Evolutionary conservation across 305 asterid species (phyloP).

Genomic region (Plantago lanceolata): DNA sequence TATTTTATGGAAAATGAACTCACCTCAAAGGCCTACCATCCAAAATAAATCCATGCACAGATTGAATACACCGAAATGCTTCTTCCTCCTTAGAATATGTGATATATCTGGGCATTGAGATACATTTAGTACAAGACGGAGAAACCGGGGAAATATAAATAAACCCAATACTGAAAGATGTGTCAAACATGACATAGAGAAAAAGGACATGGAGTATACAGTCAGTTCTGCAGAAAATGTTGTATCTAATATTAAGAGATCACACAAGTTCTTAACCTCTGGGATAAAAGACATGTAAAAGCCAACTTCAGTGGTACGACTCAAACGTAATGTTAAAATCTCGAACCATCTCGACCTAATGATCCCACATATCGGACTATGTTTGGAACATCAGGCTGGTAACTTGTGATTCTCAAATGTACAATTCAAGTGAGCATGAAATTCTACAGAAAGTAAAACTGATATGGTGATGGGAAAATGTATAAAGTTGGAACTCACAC

Average conservation of each 20-base stretch:
- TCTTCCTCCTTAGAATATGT: constrained; percentile 89
- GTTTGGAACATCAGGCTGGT: background rate
- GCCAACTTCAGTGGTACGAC: too few species aligned
- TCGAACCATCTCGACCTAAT: background rate
- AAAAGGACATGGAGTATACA: constrained; percentile 1
- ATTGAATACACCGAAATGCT: constrained; percentile 91
- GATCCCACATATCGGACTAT: background rate
- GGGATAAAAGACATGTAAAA: background rate
- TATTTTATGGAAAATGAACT: constrained; percentile 24
- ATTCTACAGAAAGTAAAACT: constrained; percentile 6
- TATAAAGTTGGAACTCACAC: constrained; percentile 55
- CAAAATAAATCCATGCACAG: constrained; percentile 79
- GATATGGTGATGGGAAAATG: constrained; percentile 3
- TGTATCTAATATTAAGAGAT: background rate
- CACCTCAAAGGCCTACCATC: constrained; percentile 81
- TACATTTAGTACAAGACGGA: constrained; percentile 16
- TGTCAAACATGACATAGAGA: constrained; percentile 14
- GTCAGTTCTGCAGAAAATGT: background rate
- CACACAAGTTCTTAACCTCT: constrained; percentile 11
- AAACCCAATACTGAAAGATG: background rate
- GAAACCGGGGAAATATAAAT: constrained; percentile 1
- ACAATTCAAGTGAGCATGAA: constrained; percentile 17
- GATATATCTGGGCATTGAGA: constrained; percentile 55
- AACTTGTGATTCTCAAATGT: constrained; percentile 1
- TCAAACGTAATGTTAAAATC: too few species aligned